Evolutionary conservation across 2,329 filamentous ascomycete species (phyloP).

Genomic region (Paracamarosporium sp.): DNA sequence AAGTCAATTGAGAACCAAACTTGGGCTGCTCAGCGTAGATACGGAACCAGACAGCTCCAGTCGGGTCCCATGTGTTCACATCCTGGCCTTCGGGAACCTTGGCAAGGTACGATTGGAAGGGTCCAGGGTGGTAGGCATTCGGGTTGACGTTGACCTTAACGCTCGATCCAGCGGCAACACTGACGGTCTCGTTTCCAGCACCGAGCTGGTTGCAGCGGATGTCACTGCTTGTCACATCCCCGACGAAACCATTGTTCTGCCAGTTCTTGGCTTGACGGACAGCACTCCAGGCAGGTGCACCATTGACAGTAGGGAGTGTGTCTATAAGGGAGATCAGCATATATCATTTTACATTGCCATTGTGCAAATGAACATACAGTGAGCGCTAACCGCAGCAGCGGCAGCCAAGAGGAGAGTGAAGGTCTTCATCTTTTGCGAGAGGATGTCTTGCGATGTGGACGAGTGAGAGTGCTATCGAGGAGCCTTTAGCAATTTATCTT

Average conservation of each 20-base stretch:
- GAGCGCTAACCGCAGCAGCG: background rate
- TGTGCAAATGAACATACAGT: background rate
- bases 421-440: background rate
- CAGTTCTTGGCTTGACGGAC: slow-evolving; percentile 33
- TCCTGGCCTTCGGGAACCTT: slow-evolving; percentile 27
- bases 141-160: slow-evolving; percentile 25
- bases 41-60: slow-evolving; percentile 31
- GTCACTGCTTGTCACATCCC: slow-evolving; percentile 22
- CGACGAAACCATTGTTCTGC: slow-evolving; percentile 28
- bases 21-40: slow-evolving; percentile 20
- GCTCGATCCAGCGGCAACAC: slow-evolving; percentile 17
- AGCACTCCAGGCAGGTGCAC: slow-evolving; percentile 4
- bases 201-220: slow-evolving; percentile 27
- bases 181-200: slow-evolving; percentile 3
- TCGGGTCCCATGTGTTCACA: slow-evolving; percentile 21
- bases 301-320: slow-evolving; percentile 1
- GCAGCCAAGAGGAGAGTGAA: slow-evolving; percentile 4
- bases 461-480: background rate
- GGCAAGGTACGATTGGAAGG: slow-evolving; percentile 32
- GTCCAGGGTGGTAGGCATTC: slow-evolving; percentile 26
- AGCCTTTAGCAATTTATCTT: background rate
- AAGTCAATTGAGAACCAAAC: background rate
- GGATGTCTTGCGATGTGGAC: background rate
- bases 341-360: background rate
- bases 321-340: background rate